Percentiles rank a stretch among this genome's conserved stretches.
Evolutionary conservation across 2,329 filamentous ascomycete genomes (phyloP).

Genomic region (Arthrobotrys pseudoclavata): DNA sequence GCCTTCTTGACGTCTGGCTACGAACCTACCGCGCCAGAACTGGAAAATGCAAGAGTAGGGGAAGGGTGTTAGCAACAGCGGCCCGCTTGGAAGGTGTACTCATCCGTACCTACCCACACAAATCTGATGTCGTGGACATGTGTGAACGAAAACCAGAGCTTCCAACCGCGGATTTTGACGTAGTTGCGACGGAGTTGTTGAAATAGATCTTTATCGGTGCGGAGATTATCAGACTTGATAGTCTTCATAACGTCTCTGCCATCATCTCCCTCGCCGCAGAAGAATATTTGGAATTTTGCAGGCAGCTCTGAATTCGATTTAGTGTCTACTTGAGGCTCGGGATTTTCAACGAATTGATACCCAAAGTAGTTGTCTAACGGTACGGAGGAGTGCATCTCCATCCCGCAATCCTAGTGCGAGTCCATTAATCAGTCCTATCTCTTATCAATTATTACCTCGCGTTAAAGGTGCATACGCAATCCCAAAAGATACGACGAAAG

Average conservation of each 20-base stretch:
- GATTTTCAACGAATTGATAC: background rate
- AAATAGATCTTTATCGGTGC: slow-evolving; percentile 12
- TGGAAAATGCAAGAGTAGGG: background rate
- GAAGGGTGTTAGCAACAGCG: background rate
- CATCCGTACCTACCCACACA: background rate
- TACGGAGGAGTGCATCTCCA: background rate
- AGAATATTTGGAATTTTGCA: background rate
- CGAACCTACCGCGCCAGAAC: background rate
- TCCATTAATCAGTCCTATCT: background rate
- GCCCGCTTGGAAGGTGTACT: background rate
- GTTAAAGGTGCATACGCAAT: background rate
- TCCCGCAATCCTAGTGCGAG: background rate
- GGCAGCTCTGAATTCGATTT: background rate
- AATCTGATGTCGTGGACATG: slow-evolving; percentile 10
- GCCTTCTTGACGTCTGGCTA: background rate
- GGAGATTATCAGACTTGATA: background rate
- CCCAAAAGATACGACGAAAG: background rate
- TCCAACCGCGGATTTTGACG: background rate
- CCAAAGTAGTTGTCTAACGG: background rate
- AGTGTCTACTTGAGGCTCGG: background rate
- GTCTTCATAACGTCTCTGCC: background rate
- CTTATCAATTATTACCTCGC: too few relatives aligned
- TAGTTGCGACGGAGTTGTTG: background rate
- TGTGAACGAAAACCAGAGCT: background rate
- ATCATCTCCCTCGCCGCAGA: background rate